Conservation (phyloP, 208 protist genomes). For the Leishmania amazonensis region DNA sequence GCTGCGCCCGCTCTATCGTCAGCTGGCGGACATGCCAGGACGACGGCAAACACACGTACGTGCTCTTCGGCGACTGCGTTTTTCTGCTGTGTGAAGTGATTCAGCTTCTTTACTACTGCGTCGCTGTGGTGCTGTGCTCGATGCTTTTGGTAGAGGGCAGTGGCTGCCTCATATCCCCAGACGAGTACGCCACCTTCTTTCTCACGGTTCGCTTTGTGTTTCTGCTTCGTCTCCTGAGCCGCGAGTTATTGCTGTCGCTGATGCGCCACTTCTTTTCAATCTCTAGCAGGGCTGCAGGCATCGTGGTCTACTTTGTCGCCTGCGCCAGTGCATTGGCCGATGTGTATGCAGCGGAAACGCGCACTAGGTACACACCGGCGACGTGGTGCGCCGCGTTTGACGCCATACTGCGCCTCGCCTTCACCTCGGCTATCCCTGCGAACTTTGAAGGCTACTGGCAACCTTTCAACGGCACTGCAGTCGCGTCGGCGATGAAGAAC, state of each 20-base stretch:
- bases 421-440: constrained; percentile 51
- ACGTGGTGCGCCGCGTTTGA: constrained; percentile 57
- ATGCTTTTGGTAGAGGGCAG: constrained; percentile 53
- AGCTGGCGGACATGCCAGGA: constrained; percentile 24
- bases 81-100: constrained; percentile 62
- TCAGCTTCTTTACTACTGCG: constrained; percentile 70
- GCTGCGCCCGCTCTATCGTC: constrained; percentile 34
- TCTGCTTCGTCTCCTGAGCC: constrained; percentile 60
- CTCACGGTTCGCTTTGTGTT: constrained; percentile 69
- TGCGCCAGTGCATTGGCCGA: constrained; percentile 63
- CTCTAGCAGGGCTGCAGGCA: constrained; percentile 26
- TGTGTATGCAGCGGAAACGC: constrained; percentile 27
- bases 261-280: constrained; percentile 31
- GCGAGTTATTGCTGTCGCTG: constrained; percentile 56
- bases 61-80: constrained; percentile 57
- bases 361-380: constrained; percentile 15
- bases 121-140: constrained; percentile 46
- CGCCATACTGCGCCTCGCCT: constrained; percentile 49
- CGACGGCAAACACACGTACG: constrained; percentile 26
- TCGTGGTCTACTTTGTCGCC: constrained; percentile 61
- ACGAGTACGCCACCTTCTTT: constrained; percentile 62
- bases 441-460: constrained; percentile 39
- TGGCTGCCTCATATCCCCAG: constrained; percentile 46
- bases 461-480: constrained; percentile 43
- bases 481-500: constrained; percentile 34